A percentile compares a stretch with the other conserved stretches of the same genome.
Evolutionary conservation across 2,329 filamentous ascomycete genomes (phyloP).

Genomic region (Colletotrichum spinosum): DNA sequence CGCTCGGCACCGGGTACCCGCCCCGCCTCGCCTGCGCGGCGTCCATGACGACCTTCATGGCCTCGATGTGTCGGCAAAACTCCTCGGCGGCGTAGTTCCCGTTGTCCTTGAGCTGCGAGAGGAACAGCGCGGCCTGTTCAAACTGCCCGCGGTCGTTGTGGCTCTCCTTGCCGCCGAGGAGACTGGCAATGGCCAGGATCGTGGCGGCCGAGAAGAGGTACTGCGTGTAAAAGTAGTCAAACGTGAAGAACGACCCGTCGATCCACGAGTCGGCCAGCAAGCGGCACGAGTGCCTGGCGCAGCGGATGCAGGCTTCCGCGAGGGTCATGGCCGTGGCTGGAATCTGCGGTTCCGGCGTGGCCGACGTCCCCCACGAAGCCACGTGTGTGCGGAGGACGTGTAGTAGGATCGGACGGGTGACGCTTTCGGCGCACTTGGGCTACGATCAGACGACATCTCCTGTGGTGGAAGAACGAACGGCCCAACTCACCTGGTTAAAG

Average conservation of each 20-base stretch:
- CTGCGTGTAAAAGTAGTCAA: conserved; percentile 59
- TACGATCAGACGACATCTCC: accelerated
- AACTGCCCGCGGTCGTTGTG: conserved; percentile 54
- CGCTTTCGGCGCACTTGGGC: conserved; percentile 46
- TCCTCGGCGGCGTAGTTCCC: conserved; percentile 56
- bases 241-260: conserved; percentile 57
- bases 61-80: conserved; percentile 54
- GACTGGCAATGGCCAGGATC: conserved; percentile 56
- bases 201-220: conserved; percentile 60
- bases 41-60: conserved; percentile 45
- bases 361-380: conserved; percentile 39
- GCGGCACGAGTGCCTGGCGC: conserved; percentile 56
- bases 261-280: conserved; percentile 58
- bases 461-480: accelerated
- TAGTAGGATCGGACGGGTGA: conserved; percentile 49
- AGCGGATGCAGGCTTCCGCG: conserved; percentile 57
- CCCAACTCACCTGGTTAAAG: conserved; percentile 41
- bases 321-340: conserved; percentile 50
- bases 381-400: conserved; percentile 48
- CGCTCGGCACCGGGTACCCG: conserved; percentile 1
- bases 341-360: conserved; percentile 39
- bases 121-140: conserved; percentile 50
- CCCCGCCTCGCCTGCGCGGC: conserved; percentile 23
- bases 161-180: conserved; percentile 46
- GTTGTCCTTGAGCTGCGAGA: conserved; percentile 51